Evolutionary conservation across 2,329 filamentous ascomycete genomes (phyloP).

Genomic region (Talaromyces sp.): DNA sequence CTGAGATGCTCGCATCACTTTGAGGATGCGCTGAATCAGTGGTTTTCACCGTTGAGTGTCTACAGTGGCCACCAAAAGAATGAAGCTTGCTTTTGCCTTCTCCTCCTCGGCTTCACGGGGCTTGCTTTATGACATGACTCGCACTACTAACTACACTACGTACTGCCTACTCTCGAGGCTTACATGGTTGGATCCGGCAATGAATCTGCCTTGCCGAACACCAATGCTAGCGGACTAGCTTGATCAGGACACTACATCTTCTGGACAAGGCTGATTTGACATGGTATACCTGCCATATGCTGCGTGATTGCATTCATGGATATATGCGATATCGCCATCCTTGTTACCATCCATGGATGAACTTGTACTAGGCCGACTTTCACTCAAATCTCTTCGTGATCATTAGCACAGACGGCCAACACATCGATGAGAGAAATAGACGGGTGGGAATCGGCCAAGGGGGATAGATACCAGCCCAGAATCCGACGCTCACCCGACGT

Average conservation of each 20-base stretch:
- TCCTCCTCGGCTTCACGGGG: background rate
- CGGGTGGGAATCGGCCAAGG: background rate
- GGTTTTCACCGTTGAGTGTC: background rate
- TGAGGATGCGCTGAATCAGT: background rate
- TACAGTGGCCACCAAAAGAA: background rate
- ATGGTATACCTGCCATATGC: background rate
- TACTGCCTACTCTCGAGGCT: no score
- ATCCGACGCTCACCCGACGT: background rate
- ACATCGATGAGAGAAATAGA: background rate
- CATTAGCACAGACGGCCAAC: background rate
- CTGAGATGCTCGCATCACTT: background rate
- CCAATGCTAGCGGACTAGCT: background rate
- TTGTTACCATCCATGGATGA: background rate
- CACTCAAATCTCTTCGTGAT: background rate
- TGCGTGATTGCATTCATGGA: background rate
- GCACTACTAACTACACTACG: no score
- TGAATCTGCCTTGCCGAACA: background rate
- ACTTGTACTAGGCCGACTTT: no score
- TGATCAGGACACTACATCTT: background rate
- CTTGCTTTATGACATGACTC: background rate
- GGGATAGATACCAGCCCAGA: background rate
- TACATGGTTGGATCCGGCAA: background rate
- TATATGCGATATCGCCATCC: background rate
- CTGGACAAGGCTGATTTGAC: slow-evolving; percentile 7
- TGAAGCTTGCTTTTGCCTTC: background rate